Conservation (phyloP, 306 rosid genomes). For the Lathyrus aphaca region DNA sequence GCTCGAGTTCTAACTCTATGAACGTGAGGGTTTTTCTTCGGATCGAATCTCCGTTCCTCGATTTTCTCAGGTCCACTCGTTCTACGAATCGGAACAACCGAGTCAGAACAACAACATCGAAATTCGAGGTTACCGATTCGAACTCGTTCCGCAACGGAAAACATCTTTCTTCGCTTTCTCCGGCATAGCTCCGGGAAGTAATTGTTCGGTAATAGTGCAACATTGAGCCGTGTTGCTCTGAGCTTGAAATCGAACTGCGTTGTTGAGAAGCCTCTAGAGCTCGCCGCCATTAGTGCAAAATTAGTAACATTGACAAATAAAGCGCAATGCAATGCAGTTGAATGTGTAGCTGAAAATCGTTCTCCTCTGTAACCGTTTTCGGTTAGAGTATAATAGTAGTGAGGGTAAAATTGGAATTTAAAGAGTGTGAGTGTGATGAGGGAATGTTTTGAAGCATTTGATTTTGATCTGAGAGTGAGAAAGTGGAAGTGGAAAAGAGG, state of each 20-base stretch:
- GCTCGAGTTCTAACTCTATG: constrained; percentile 64
- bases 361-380: background rate
- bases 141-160: constrained; percentile 41
- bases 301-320: constrained; percentile 44
- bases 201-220: constrained; percentile 31
- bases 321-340: background rate
- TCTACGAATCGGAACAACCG: constrained; percentile 68
- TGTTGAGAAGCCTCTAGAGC: constrained; percentile 67
- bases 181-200: constrained; percentile 39
- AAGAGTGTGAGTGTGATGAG: background rate
- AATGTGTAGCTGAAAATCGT: constrained; percentile 7
- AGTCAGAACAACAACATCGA: constrained; percentile 66
- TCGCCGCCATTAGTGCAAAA: constrained; percentile 62
- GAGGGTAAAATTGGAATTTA: constrained; percentile 21
- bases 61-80: constrained; percentile 51
- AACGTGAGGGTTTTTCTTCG: constrained; percentile 53
- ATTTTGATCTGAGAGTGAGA: constrained; percentile 38
- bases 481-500: background rate
- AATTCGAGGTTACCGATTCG: constrained; percentile 36
- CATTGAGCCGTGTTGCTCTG: constrained; percentile 36
- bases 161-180: constrained; percentile 51
- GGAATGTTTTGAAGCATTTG: constrained; percentile 40
- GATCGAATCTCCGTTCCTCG: constrained; percentile 70
- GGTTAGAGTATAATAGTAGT: background rate
- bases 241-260: constrained; percentile 63